A percentile compares a stretch with the other conserved stretches of the same genome.
Evolutionary conservation across 1,284 basidiomycete genomes (phyloP).

Genomic region (Butyriboletus appendiculatus): DNA sequence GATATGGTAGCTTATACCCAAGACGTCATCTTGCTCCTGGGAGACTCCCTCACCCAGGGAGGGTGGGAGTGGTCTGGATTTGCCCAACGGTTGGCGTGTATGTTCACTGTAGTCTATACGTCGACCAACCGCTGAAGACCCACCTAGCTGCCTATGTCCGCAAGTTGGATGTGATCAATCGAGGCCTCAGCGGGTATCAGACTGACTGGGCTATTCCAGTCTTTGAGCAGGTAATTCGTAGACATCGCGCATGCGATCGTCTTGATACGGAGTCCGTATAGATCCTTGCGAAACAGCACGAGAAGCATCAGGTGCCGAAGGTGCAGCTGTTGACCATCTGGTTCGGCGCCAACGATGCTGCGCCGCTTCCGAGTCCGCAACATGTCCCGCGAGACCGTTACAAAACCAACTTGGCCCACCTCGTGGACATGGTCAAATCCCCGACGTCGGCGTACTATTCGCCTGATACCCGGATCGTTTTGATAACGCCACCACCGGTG

Average conservation of each 20-base stretch:
- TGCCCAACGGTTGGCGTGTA: constrained; percentile 63
- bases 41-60: constrained; percentile 75
- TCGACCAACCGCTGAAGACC: constrained; percentile 1
- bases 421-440: constrained; percentile 64
- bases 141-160: constrained; percentile 69
- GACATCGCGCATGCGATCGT: not conserved
- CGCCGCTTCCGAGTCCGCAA: constrained; percentile 57
- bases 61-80: constrained; percentile 62
- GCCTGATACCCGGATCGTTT: constrained; percentile 72
- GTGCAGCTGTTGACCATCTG: constrained; percentile 80
- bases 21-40: constrained; percentile 71
- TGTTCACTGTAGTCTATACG: constrained; percentile 24
- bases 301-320: constrained; percentile 52
- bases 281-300: constrained; percentile 57
- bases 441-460: constrained; percentile 68
- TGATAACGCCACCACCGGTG: constrained; percentile 86
- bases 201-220: constrained; percentile 81
- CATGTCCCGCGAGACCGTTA: constrained; percentile 73
- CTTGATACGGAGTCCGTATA: constrained; percentile 25
- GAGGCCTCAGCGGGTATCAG: constrained; percentile 82
- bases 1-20: constrained; percentile 58
- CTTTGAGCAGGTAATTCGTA: constrained; percentile 63
- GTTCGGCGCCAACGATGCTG: constrained; percentile 89
- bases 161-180: constrained; percentile 81
- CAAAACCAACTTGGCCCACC: constrained; percentile 61